Evolutionary conservation across 495 filamentous ascomycete species (phyloP), one percentile per base, ranked within the genome.

Genomic region (Staphylotrichum longicolle): DNA sequence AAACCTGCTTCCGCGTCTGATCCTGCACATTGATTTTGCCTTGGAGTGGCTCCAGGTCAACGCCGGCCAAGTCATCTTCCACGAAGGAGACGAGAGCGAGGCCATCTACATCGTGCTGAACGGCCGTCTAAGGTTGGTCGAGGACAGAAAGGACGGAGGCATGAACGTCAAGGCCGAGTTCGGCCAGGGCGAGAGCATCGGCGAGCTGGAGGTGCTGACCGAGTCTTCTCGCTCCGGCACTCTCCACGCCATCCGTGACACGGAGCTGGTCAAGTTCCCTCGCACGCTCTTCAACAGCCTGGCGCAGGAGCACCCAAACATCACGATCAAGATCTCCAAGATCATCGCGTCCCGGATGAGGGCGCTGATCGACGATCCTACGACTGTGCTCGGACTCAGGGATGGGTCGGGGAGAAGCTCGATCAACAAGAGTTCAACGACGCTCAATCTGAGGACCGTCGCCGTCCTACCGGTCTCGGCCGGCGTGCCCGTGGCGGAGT

Each of bases 301-400:
- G 6, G 94, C 95, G 0, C 86, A 93, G 67, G 95, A 98, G 71
- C 95, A 98, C 70, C 93, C 95, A 7, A 95, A 92, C 15, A 97
- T 98, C 70, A 98, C 94, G 0, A 98, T 98, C 63, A 96, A 97
- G 74, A 96, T 98, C 11, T 98, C 95, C 4, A 98, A 97, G 74
- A 92, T 98, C 62, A 97, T 98, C 68, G 94, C 94, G 0, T 90
- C 93, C 44, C 85, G 95, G 9, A 98, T 98, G 94, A 83, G 93
- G 59, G 83, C 91, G 34, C 67, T 97, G 63, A 83, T 96, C 5
- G 91, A 98, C 63, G 88, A 90, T 88, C 66, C 86, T 77, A 67
- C 80, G 70, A 44, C 50, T 5, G 57, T 80, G 68, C 63, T 72
- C 35, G 66, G 62, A 12, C 46, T 57, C 62, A 63, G 78, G 80